Conservation (phyloP, 768 basidiomycete genomes). For the Boletus pseudopeckii region DNA sequence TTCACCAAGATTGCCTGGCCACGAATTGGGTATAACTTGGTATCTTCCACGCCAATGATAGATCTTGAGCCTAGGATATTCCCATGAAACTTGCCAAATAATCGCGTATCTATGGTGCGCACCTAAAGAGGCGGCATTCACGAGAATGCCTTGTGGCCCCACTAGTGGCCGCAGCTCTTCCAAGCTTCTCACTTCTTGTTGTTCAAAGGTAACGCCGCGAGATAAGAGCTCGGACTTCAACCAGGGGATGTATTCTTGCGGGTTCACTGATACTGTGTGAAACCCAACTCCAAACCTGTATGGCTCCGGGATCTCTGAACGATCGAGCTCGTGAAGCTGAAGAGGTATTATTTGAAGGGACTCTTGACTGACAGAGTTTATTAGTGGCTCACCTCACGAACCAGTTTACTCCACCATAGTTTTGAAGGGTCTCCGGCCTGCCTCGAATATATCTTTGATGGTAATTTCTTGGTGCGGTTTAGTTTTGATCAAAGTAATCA, state of each 20-base stretch:
- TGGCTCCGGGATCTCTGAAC: conserved; percentile 34
- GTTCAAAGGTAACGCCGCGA: conserved; percentile 44
- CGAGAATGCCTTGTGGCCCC: conserved; percentile 38
- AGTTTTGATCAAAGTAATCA: neutral
- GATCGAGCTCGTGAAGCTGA: conserved; percentile 34
- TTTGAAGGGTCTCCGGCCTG: conserved; percentile 17
- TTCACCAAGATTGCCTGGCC: conserved; percentile 80
- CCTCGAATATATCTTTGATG: conserved; percentile 33
- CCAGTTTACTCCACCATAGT: conserved; percentile 40
- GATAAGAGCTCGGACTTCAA: conserved; percentile 38
- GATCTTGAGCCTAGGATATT: conserved; percentile 53
- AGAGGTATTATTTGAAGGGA: neutral
- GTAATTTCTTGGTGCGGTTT: conserved; percentile 34
- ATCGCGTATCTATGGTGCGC: conserved; percentile 7
- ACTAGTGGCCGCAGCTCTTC: conserved; percentile 44
- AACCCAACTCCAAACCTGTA: conserved; percentile 40
- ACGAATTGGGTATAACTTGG: conserved; percentile 66
- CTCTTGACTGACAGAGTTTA: neutral
- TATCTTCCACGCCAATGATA: conserved; percentile 81
- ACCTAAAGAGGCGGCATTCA: conserved; percentile 60
- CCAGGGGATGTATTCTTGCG: conserved; percentile 49
- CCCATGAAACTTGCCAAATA: neutral
- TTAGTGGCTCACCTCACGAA: conserved; percentile 34
- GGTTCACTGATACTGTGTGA: conserved; percentile 47
- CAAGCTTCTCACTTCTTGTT: conserved; percentile 39